phyloP scores from a whole-genome alignment of 228 moss, liverwort and hornwort genomes.

The Sphagnum magellanicum region DNA sequence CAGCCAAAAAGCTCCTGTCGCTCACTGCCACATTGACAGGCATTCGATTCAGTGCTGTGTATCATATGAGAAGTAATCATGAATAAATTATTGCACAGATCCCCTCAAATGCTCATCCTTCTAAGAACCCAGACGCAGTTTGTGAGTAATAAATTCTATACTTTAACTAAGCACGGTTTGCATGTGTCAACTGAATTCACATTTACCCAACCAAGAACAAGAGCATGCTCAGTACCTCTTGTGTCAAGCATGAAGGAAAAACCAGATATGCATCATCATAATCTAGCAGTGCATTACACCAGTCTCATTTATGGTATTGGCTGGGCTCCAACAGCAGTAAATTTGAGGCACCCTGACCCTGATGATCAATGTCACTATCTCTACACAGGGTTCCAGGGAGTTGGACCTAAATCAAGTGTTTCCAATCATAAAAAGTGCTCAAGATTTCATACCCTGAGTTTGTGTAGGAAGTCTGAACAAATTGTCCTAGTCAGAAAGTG shows the following conservation, averaged over 20 bases:
- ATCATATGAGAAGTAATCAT: not conserved
- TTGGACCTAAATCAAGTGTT: not conserved
- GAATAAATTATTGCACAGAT: too few relatives aligned
- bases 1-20: not conserved
- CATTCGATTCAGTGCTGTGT: not conserved
- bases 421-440: not conserved
- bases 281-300: too few relatives aligned
- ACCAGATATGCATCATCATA: too few relatives aligned
- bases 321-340: not conserved
- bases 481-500: slow-evolving; percentile 2
- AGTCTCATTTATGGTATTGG: not conserved
- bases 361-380: not conserved
- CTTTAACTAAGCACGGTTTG: not conserved
- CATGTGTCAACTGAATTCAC: not conserved
- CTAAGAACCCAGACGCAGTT: not conserved
- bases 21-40: not conserved
- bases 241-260: too few relatives aligned
- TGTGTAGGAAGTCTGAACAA: not conserved
- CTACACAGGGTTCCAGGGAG: not conserved
- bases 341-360: not conserved
- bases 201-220: too few relatives aligned
- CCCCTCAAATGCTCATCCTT: too few relatives aligned
- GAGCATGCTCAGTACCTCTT: too few relatives aligned
- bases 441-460: not conserved
- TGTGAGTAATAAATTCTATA: not conserved